Conservation (phyloP, 805 yeast genomes). For the Limtongia smithiae region DNA sequence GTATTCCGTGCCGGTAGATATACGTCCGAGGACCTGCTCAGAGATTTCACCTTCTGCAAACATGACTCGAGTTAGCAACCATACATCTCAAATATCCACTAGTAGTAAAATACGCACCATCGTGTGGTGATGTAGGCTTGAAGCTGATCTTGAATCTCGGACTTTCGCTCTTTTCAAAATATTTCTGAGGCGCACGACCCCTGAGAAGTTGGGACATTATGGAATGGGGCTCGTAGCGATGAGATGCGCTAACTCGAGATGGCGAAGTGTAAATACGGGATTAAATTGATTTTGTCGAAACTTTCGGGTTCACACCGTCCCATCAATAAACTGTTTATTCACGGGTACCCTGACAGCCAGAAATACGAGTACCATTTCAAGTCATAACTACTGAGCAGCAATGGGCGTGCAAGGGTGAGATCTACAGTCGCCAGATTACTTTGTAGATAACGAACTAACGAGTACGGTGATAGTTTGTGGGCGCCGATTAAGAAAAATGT, state of each 20-base stretch:
- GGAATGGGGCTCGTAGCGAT: background rate
- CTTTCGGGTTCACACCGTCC: too few species aligned
- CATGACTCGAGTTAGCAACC: background rate
- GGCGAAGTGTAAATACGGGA: too few species aligned
- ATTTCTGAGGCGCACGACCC: background rate
- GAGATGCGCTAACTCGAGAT: too few species aligned
- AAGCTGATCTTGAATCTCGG: background rate
- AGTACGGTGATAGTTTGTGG: slow-evolving; percentile 1
- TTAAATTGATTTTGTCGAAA: too few species aligned
- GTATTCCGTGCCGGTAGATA: slow-evolving; percentile 90
- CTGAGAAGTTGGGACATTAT: background rate
- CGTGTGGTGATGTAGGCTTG: background rate
- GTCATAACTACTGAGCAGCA: background rate
- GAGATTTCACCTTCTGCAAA: slow-evolving; percentile 72
- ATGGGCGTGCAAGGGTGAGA: background rate
- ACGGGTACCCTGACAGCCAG: too few species aligned
- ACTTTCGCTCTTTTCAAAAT: background rate
- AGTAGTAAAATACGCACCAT: too few species aligned
- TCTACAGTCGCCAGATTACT: too few species aligned
- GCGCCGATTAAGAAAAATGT: background rate
- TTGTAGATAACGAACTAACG: too few species aligned
- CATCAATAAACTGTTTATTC: too few species aligned
- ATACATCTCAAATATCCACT: too few species aligned
- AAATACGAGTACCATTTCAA: too few species aligned
- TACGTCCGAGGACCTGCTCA: slow-evolving; percentile 82